Base-by-base conservation (phyloP, 2,329 filamentous ascomycete species). In the Cytospora chrysosperma region DNA sequence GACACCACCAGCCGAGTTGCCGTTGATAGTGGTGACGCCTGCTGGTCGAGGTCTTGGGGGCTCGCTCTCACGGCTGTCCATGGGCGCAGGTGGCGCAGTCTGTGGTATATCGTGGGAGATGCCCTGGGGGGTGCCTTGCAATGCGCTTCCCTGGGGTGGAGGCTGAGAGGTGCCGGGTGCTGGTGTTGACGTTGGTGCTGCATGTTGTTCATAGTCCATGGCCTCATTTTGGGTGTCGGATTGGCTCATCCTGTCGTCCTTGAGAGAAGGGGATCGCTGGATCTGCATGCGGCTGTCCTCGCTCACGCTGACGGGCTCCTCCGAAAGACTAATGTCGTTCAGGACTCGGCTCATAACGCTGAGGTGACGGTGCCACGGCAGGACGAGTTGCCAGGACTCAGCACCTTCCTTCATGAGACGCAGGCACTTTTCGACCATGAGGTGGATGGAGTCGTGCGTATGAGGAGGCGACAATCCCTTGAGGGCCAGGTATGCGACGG, bases 281-380 rank as follows among this genome's bases (percentile, higher is more conserved):
- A 68, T 53, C 70, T 68, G 66, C 72, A 73, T 61, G 70, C 72
- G 73, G 63, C 68, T 68, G 56, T 71, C 72, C 58, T 80, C 78
- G n/a, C 71, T 76, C 67, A 65, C 72, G 34, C 60, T 74, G 47
- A 62, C 69, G 47, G 63, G 69, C 49, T 72, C 72, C 12, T 74
- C 73, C 3, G 75, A 70, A 6, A 73, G 73, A 12, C 81, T 82
- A 27, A 84, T 79, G 51, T 85, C 85, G 67, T 81, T 80, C 26
- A 87, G 73, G 2, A 87, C 85, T 65, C 85, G 83, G 65, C 84
- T 81, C 85, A 87, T 87, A 53, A 87, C 85, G 2, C 81, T 80
- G 19, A 87, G 75, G 68, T 87, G 85, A 40, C 85, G 80, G 61
- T 83, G 80, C 85, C 85, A 87, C 28, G 84, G 85, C 15, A 80